Base-by-base conservation (phyloP, 176 grass and related monocot species). In the Thalia dealbata region DNA sequence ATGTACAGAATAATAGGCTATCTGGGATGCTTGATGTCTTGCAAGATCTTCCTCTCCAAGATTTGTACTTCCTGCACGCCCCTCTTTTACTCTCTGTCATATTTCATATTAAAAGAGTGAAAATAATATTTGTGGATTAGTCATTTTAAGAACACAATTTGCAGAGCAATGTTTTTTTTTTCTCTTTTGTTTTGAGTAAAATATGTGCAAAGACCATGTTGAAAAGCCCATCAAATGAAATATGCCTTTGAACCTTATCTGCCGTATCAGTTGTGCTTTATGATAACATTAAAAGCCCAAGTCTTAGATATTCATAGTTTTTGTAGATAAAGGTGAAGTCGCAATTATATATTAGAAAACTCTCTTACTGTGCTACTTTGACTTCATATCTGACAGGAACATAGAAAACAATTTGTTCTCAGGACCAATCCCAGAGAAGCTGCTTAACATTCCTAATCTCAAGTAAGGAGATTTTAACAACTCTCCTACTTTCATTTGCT, bases 361-460 rank as follows among this genome's bases (percentile, higher is more conserved):
- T 50, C 27, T 46, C 64, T 61, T 72, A 15, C 43, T 50, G 51
- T 75, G 55, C 23, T 42, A 70, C 66, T 78, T 83, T 67, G 75
- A 74, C 32, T 75, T 85, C 21, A 55, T 74, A n/a, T 59, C 87
- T 51, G 19, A 78, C 87, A 97, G 93, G 84, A 97, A 97, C 78
- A 75, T 97, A 55, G 89, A 89, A 65, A 90, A 97, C 76, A 97
- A 97, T 88, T 56, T 90, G 55, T 97, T 97, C 77, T 90, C 93
- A 79, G 93, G 89, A 81, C 73, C 79, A 35, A 75, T 97, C 72
- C 89, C 93, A 82, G 73, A 58, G 54, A 97, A 91, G 65, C 55
- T 97, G 52, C 85, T 90, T 62, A 88, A 80, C 56, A 82, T 92
- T 67, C 89, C 93, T 73, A 90, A 88, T 79, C 92, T 97, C 68